Evolutionary conservation across 306 rosid genomes (phyloP).

Genomic region (Purshia tridentata): DNA sequence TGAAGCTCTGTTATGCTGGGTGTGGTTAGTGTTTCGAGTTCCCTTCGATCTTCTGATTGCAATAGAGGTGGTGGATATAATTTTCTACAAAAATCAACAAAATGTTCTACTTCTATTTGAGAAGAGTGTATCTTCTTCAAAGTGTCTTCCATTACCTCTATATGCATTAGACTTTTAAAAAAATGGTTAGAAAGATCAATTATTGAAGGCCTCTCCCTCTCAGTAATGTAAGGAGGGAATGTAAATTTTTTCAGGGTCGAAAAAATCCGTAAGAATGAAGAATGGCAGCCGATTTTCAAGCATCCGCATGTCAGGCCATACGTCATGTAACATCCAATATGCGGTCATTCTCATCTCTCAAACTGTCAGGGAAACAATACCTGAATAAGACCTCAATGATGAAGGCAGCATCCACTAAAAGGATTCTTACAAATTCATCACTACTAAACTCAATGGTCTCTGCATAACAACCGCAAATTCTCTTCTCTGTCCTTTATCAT

Average conservation of each 20-base stretch:
- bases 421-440: constrained; percentile 25
- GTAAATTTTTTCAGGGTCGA: too few relatives aligned
- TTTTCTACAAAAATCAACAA: constrained; percentile 17
- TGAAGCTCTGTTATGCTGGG: constrained; percentile 26
- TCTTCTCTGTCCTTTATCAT: not conserved
- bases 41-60: not conserved
- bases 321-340: constrained; percentile 33
- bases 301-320: too few relatives aligned
- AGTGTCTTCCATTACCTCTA: not conserved
- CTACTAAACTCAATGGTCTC: constrained; percentile 12
- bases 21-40: constrained; percentile 1
- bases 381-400: constrained; percentile 20
- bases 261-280: too few relatives aligned
- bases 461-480: constrained; percentile 16
- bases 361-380: not conserved
- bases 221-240: not conserved
- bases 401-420: constrained; percentile 27
- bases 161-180: constrained; percentile 18
- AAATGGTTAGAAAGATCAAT: constrained; percentile 29
- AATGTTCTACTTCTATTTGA: not conserved
- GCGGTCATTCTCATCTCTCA: constrained; percentile 11
- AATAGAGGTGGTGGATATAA: constrained; percentile 22
- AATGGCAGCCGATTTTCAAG: too few relatives aligned
- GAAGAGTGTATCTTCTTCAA: not conserved
- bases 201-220: not conserved